Percentiles rank a stretch among this genome's conserved stretches.
These are phyloP conservation scores for Venturia asperata DNA, from an alignment of 2,329 filamentous ascomycete species.

Conservation along the genomic window DNA sequence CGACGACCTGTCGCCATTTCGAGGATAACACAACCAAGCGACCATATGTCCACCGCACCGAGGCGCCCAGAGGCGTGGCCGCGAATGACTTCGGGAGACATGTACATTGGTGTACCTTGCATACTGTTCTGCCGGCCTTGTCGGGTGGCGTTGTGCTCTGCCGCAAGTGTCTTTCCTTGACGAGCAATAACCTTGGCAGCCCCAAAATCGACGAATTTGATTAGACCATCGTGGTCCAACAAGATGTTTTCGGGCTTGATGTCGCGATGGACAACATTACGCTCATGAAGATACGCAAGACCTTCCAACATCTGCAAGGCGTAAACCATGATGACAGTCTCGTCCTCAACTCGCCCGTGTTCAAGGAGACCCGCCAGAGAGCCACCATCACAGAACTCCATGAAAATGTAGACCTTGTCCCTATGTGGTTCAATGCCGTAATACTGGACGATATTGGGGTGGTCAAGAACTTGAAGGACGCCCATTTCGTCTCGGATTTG, in stretches of 20 bases:
- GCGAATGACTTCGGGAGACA: constrained; percentile 98
- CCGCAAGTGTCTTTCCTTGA: constrained; percentile 78
- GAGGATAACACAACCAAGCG: constrained; percentile 88
- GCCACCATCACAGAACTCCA: constrained; percentile 97
- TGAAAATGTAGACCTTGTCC: constrained; percentile 99
- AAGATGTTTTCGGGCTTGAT: constrained; percentile 98
- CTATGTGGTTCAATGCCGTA: constrained; percentile 97
- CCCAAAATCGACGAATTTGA: constrained; percentile 98
- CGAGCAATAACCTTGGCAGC: constrained; percentile 95
- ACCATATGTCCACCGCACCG: constrained; percentile 92
- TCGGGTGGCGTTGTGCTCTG: constrained; percentile 49
- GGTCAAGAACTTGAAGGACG: constrained; percentile 88
- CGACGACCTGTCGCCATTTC: constrained; percentile 95
- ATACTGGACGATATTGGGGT: constrained; percentile 96
- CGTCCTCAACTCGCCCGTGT: constrained; percentile 94
- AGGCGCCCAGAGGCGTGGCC: constrained; percentile 68
- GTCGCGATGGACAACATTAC: constrained; percentile 87
- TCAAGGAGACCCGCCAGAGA: constrained; percentile 85
- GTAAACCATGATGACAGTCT: constrained; percentile 96
- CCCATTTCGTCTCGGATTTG: constrained; percentile 98
- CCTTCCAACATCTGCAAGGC: constrained; percentile 90
- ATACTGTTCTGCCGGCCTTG: constrained; percentile 68
- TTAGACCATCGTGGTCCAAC: constrained; percentile 93
- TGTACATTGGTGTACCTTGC: constrained; percentile 95
- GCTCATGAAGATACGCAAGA: constrained; percentile 85